Base-by-base conservation (phyloP, 2,329 filamentous ascomycete species). In the Aspergillus transmontanensis region DNA sequence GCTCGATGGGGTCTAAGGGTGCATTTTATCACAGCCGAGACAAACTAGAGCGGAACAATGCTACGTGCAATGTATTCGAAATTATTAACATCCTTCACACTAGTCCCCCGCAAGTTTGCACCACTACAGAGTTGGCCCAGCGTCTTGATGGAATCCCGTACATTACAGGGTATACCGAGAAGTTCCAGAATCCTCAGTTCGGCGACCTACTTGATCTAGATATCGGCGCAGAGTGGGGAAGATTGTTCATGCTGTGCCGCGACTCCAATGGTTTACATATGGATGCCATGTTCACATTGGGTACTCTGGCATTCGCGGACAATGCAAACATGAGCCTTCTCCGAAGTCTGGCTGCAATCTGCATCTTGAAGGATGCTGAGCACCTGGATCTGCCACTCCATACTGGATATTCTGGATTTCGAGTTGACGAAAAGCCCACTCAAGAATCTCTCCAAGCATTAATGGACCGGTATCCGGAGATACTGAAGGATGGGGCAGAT, bases 271-370 rank as follows among this genome's bases (percentile, higher is more conserved):
- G 39, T 4, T 9, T 7, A 1, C 36, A 43, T 10, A 21, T 39
- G 32, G 54, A 32, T 1, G 21, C 23, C 21, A 57, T 57, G 21
- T 57, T 57, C 21, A 57, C 32, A 21, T 36, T 57, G 11, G 54
- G 30, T 6, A 57, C 36, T 0, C 12, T 57, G 21, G 36, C 34
- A 43, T 57, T 57, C 16, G 36, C 34, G 26, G 23, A 28, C 10
- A 28, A 45, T 32, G 21, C 36, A 34, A 57, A 57, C 21, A 57
- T 57, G 54, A 23, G 23, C 19, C 36, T 57, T 57, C 19, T 57
- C 10, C 54, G 54, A 57, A 57, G 30, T 12, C 16, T 57, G 14
- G 54, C 54, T 43, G 54, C 54, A 10, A 43, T 57, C 34, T 57
- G 54, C 11, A 57, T 43, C 34, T 57, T 39, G 4, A 26, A 11